These are phyloP conservation scores for Sugiyamaella castrensis DNA, from an alignment of 1,139 yeast genomes.

Conservation along the genomic window DNA sequence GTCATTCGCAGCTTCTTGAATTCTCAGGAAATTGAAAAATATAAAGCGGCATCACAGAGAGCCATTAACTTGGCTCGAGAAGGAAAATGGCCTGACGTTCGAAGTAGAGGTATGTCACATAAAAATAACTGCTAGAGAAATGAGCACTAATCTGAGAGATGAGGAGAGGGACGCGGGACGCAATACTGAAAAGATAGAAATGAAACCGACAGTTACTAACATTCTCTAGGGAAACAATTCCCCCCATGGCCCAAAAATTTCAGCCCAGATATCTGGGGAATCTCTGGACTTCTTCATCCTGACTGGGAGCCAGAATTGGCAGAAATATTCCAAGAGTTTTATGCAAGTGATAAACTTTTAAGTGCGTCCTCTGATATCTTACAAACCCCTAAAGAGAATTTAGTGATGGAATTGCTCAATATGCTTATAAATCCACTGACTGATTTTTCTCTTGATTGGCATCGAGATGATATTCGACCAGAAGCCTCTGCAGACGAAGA, in stretches of 20 bases:
- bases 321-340: slow-evolving; percentile 46
- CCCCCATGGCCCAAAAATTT: slow-evolving; percentile 59
- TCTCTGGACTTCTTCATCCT: slow-evolving; percentile 52
- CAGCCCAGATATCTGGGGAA: slow-evolving; percentile 58
- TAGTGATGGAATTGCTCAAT: slow-evolving; percentile 54
- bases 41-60: slow-evolving; percentile 43
- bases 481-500: slow-evolving; percentile 51
- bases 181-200: neutral
- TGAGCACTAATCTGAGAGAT: too few species aligned
- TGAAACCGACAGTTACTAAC: neutral
- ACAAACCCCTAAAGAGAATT: slow-evolving; percentile 40
- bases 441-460: slow-evolving; percentile 58
- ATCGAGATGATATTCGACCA: slow-evolving; percentile 53
- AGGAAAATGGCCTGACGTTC: slow-evolving; percentile 53
- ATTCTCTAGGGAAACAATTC: slow-evolving; percentile 43
- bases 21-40: slow-evolving; percentile 43
- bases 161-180: too few species aligned
- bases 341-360: slow-evolving; percentile 45
- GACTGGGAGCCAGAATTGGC: slow-evolving; percentile 40
- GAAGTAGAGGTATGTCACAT: slow-evolving; percentile 44
- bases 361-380: slow-evolving; percentile 47
- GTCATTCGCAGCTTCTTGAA: slow-evolving; percentile 45
- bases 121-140: too few species aligned
- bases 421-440: slow-evolving; percentile 57
- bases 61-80: slow-evolving; percentile 48